Evolutionary conservation across 2,329 filamentous ascomycete species (phyloP).

Genomic region (Neopestalotiopsis rosae): DNA sequence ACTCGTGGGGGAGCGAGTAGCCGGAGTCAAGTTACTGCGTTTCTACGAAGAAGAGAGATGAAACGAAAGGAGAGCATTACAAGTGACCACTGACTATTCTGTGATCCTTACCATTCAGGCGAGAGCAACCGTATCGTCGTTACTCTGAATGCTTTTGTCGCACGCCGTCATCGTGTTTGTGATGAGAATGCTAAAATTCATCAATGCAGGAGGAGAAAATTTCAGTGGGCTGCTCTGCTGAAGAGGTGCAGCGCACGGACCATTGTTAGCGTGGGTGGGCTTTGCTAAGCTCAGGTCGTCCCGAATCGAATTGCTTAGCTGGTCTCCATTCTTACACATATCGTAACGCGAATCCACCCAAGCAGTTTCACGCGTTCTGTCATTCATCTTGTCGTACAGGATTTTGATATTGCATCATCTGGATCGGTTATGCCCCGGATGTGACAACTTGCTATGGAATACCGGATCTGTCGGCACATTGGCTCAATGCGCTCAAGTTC

Average conservation of each 20-base stretch:
- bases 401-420: background rate
- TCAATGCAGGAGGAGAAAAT: too few species aligned
- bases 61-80: background rate
- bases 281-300: too few species aligned
- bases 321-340: background rate
- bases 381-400: background rate
- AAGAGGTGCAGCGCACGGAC: too few species aligned
- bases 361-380: background rate
- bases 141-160: background rate
- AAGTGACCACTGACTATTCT: background rate
- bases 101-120: background rate
- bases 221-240: too few species aligned
- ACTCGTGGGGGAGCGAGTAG: constrained; percentile 38
- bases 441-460: background rate
- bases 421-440: background rate
- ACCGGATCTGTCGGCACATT: background rate
- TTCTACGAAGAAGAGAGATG: background rate
- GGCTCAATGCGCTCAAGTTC: background rate
- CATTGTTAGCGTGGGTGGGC: too few species aligned
- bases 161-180: too few species aligned
- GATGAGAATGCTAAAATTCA: too few species aligned
- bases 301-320: too few species aligned
- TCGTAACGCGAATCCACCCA: background rate
- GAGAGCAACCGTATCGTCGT: background rate
- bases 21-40: constrained; percentile 29